Conservation (phyloP, 73 alveolate species). For the Paramecium tetraurelia region DNA sequence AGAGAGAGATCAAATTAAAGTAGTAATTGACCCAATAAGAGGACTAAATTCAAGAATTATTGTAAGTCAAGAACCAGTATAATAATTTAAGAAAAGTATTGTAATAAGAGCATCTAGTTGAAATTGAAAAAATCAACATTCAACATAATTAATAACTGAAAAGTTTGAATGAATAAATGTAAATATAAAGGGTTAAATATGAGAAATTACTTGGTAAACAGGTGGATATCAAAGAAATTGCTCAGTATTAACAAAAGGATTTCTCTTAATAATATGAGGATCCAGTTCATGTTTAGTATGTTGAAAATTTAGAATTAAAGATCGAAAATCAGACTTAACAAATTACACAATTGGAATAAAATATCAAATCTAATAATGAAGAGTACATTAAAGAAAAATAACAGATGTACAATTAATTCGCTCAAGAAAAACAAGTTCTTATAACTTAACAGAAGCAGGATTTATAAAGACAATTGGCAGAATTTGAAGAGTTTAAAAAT, state of each 20-base stretch:
- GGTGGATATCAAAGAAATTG: background rate
- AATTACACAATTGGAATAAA: background rate
- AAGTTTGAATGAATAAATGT: background rate
- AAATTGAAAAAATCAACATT: background rate
- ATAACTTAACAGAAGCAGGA: background rate
- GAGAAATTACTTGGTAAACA: background rate
- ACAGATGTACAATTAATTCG: background rate
- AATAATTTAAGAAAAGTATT: background rate
- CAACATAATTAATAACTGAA: background rate
- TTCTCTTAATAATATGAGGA: background rate
- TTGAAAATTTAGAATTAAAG: background rate
- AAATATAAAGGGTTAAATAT: background rate
- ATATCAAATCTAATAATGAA: background rate
- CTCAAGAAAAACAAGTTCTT: background rate
- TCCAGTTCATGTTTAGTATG: background rate
- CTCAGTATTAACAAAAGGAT: background rate
- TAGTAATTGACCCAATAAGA: background rate
- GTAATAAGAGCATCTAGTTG: background rate
- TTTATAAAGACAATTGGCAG: background rate
- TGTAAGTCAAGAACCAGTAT: background rate
- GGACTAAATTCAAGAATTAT: background rate
- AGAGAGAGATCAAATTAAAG: background rate
- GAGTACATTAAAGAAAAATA: background rate
- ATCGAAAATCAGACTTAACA: background rate
- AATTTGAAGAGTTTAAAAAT: background rate